A percentile compares a stretch with the other conserved stretches of the same genome.
These are phyloP conservation scores for Aspergillus panamensis DNA, from an alignment of 495 filamentous ascomycete genomes.

Conservation along the genomic window DNA sequence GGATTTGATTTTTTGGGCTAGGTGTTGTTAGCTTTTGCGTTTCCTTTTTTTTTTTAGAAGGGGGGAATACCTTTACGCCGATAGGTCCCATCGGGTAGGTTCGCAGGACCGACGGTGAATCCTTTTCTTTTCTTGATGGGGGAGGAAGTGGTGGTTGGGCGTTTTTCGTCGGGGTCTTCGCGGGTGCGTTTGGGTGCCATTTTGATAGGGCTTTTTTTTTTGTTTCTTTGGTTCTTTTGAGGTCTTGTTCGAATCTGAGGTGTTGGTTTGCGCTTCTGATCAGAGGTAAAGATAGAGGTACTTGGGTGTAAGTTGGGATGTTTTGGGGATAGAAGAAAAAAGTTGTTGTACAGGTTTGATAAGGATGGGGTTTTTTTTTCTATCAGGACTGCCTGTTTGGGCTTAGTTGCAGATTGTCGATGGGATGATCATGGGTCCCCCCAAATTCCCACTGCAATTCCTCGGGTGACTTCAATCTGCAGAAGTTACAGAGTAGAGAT, in stretches of 20 bases:
- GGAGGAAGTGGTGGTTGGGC: constrained; percentile 38
- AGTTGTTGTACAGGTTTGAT: not conserved
- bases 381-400: not conserved
- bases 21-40: constrained; percentile 11
- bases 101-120: constrained; percentile 82
- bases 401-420: not conserved
- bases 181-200: constrained; percentile 65
- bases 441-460: too few relatives aligned
- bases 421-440: too few relatives aligned
- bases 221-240: not conserved
- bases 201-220: constrained; percentile 1
- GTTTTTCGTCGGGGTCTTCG: constrained; percentile 40
- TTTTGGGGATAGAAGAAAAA: not conserved
- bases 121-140: constrained; percentile 57
- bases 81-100: constrained; percentile 89
- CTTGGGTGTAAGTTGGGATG: constrained; percentile 7
- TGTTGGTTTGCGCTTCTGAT: not conserved
- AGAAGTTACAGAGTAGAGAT: not conserved
- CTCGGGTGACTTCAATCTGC: not conserved
- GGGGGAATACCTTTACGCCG: constrained; percentile 70
- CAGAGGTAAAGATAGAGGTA: not conserved
- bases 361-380: not conserved
- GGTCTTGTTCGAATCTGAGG: not conserved
- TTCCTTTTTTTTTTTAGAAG: not conserved
- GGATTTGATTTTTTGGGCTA: constrained; percentile 89